Evolutionary conservation across 768 basidiomycete genomes (phyloP).

Genomic region (Tulasnella sp.): DNA sequence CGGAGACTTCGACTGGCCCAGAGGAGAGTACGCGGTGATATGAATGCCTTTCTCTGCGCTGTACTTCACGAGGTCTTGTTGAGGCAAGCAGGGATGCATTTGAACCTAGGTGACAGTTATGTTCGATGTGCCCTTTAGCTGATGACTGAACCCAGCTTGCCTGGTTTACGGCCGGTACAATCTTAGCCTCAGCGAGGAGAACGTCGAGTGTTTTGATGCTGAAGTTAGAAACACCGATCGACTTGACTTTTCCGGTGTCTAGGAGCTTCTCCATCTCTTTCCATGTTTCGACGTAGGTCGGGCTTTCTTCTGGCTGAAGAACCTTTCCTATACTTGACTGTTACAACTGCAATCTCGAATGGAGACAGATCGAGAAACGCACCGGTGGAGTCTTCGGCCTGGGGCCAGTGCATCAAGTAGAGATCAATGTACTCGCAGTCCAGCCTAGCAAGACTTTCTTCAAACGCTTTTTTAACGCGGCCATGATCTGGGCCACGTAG

Average conservation of each 20-base stretch:
- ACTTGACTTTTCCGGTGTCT: conserved; percentile 41
- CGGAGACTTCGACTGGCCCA: conserved; percentile 32
- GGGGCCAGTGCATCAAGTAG: conserved; percentile 33
- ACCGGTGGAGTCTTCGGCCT: conserved; percentile 12
- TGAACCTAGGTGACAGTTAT: too few species aligned
- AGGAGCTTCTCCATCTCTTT: conserved; percentile 62
- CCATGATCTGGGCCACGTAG: conserved; percentile 25
- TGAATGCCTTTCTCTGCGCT: conserved; percentile 60
- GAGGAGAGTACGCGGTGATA: conserved; percentile 54
- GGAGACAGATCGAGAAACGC: too few species aligned
- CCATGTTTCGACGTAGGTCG: conserved; percentile 70
- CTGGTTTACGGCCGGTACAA: conserved; percentile 71
- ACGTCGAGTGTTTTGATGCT: conserved; percentile 51
- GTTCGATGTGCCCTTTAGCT: too few species aligned
- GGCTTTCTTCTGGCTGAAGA: background rate
- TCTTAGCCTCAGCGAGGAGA: conserved; percentile 56
- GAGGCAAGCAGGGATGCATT: conserved; percentile 67
- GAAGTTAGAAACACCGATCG: conserved; percentile 59
- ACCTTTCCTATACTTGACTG: conserved; percentile 3
- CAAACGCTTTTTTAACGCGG: conserved; percentile 31
- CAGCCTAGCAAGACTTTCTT: conserved; percentile 32
- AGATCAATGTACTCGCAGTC: conserved; percentile 40
- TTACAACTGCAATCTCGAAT: too few species aligned
- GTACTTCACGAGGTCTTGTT: conserved; percentile 60
- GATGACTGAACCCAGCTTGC: background rate